phyloP scores from a whole-genome alignment of 2,329 filamentous ascomycete genomes.

The Emydomyces testavorans region DNA sequence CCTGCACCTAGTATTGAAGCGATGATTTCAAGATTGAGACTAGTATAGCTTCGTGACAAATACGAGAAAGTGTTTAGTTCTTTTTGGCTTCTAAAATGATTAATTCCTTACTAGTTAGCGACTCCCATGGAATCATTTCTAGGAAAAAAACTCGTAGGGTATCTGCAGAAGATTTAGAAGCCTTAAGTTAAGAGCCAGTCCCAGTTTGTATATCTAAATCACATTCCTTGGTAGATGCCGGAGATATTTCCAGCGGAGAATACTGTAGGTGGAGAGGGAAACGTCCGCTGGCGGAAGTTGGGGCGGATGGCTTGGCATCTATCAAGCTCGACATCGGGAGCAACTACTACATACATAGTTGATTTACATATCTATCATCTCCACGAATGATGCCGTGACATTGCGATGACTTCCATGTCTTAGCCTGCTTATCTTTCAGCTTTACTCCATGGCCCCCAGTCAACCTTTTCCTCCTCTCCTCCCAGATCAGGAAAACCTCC shows the following conservation, averaged over 20 bases:
- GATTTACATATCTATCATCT: too few species aligned
- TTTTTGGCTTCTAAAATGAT: not conserved
- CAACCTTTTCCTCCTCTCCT: slow-evolving; percentile 14
- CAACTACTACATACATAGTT: too few species aligned
- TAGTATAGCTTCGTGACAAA: too few species aligned
- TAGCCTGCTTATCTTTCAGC: not conserved
- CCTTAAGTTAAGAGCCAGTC: too few species aligned
- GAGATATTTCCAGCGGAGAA: too few species aligned
- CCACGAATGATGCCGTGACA: not conserved
- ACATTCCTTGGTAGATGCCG: too few species aligned
- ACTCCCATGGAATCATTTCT: too few species aligned
- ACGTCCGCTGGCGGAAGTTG: not conserved
- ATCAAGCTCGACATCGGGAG: not conserved
- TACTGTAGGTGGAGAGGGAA: not conserved
- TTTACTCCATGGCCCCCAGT: slow-evolving; percentile 7
- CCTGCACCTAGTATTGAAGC: not conserved
- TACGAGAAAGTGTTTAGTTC: not conserved
- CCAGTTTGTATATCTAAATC: too few species aligned
- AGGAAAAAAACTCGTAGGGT: too few species aligned
- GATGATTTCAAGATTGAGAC: too few species aligned
- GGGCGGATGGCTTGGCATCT: not conserved
- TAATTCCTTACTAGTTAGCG: too few species aligned
- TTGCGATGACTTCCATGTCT: not conserved
- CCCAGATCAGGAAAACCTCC: slow-evolving; percentile 9
- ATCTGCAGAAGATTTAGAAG: too few species aligned